Base-by-base conservation (phyloP, 768 basidiomycete species). In the Exsudoporus frostii region DNA sequence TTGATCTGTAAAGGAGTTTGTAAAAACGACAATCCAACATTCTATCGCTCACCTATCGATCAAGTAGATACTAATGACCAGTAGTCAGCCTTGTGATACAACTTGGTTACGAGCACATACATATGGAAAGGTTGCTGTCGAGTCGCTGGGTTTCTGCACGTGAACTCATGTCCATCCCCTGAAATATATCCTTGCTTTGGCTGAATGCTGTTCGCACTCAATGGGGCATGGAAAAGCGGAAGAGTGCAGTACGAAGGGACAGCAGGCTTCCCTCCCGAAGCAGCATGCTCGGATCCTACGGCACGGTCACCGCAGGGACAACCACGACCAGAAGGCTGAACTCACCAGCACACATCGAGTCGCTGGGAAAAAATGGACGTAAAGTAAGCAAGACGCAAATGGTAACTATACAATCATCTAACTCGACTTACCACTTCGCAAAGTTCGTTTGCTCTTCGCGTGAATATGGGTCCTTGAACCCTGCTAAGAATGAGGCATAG, bases 401-500 rank as follows among this genome's bases (percentile, higher is more conserved):
- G 3, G 10, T 10, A 30, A 13, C n/a, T 3, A 29, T 8, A n/a
- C 4, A 3, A 2, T 10, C 11, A 3, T 9, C 10, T 29, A 27
- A 19, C 3, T 45, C 9, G 15, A 64, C 75, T 42, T 59, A 80
- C 80, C 83, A 85, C 59, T 77, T 77, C 1, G 72, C 64, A 59
- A 84, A 85, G 46, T 75, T 73, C 0, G 71, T 45, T 58, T 79
- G 78, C 45, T 84, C 81, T 37, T 83, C 80, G 7, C 73, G 73
- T 5, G 81, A 75, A 57, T 85, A 85, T 0, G 82, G 84, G 62
- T 85, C 83, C 68, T 78, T 82, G 71, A 84, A 85, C 6, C 81
- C 83, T 83, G 44, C 13, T 45, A 14, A 48, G 7, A 15, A 43
- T 58, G 11, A 49, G 41, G 1, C 11, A 25, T 34, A 17, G 19